These are phyloP conservation scores for Pouteria glomerata DNA, from an alignment of 148 eudicot genomes.

Conservation along the genomic window DNA sequence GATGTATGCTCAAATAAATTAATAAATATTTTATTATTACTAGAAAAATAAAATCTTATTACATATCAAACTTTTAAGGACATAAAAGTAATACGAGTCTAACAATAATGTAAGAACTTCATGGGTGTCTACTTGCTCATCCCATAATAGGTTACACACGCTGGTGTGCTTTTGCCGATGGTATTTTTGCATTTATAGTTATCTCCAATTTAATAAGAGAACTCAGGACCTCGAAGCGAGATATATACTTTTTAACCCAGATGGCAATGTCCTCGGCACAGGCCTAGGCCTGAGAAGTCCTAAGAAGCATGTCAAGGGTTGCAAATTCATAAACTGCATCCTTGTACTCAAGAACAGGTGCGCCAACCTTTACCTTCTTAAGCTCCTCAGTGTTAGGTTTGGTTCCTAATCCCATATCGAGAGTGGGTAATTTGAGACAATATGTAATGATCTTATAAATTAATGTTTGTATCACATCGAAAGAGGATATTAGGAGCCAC, in stretches of 20 bases:
- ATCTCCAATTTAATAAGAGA: conserved; percentile 54
- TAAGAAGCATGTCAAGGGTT: conserved; percentile 88
- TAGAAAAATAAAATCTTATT: no score
- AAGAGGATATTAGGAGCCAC: no score
- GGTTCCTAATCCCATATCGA: no score
- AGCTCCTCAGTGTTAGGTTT: conserved; percentile 88
- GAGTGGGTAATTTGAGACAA: no score
- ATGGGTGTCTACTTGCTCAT: not conserved
- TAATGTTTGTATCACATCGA: no score
- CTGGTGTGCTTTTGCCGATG: not conserved
- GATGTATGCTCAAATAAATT: no score
- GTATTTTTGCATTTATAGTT: not conserved
- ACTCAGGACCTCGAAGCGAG: conserved; percentile 89
- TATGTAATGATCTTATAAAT: no score
- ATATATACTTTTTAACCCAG: conserved; percentile 94
- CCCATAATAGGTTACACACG: not conserved
- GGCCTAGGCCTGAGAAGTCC: conserved; percentile 90
- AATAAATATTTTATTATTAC: no score
- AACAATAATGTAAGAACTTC: no score
- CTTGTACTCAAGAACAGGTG: conserved; percentile 90
- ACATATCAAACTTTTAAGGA: no score
- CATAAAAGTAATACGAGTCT: no score
- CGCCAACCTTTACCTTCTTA: conserved; percentile 74
- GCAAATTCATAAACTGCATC: conserved; percentile 97
- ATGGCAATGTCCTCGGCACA: conserved; percentile 94